phyloP scores from a whole-genome alignment of 768 basidiomycete species.

The Rhodocollybia butyracea region DNA sequence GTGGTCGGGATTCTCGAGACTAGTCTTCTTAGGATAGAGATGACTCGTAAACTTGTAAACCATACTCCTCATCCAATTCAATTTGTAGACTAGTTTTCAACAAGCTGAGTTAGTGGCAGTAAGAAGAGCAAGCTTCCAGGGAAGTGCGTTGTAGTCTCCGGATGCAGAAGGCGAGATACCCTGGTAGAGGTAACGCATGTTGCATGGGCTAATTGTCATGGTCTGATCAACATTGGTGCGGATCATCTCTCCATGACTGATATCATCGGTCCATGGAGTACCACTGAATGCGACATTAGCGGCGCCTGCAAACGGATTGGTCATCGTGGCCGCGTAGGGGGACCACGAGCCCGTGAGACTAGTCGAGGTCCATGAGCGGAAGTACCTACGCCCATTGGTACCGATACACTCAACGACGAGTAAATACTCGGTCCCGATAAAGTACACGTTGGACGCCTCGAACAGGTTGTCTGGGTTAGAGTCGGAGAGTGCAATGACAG shows the following conservation, averaged over 20 bases:
- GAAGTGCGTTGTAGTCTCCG: constrained; percentile 12
- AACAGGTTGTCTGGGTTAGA: constrained; percentile 11
- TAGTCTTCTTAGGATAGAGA: too few species aligned
- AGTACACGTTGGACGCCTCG: constrained; percentile 15
- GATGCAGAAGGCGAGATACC: constrained; percentile 8
- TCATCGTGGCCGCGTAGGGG: constrained; percentile 1
- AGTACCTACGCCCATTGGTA: constrained; percentile 12
- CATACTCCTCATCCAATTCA: too few species aligned
- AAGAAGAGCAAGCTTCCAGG: constrained; percentile 13
- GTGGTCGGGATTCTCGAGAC: too few species aligned
- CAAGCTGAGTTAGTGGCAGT: too few species aligned
- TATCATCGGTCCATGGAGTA: constrained; percentile 15
- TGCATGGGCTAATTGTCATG: constrained; percentile 12
- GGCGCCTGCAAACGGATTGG: constrained; percentile 13
- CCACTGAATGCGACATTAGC: constrained; percentile 14
- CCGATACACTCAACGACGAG: constrained; percentile 15
- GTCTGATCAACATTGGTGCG: constrained; percentile 14
- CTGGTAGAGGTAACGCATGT: constrained; percentile 15
- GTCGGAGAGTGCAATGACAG: constrained; percentile 2
- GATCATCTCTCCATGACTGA: constrained; percentile 15
- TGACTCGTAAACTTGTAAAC: too few species aligned
- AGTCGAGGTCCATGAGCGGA: constrained; percentile 15
- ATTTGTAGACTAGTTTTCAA: too few species aligned
- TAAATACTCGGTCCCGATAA: constrained; percentile 8
- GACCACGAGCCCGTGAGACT: constrained; percentile 13